These are phyloP conservation scores for Oryza brachyantha DNA, from an alignment of 176 grass and related monocot species.

Conservation along the genomic window DNA sequence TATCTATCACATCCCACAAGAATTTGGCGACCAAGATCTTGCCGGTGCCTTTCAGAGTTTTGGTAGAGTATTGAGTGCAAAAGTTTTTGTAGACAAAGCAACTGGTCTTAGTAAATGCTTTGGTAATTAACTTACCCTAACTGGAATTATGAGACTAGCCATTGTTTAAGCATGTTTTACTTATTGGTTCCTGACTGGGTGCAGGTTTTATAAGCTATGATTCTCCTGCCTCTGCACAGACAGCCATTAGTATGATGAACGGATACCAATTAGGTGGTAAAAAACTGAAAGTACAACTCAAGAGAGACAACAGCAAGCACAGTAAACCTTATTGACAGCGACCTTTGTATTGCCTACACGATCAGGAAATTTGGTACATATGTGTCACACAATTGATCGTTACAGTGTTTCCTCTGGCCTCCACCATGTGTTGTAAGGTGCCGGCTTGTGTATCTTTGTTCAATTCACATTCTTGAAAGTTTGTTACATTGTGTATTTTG, in stretches of 20 bases:
- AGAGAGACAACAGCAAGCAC: conserved; percentile 92
- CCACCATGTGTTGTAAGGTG: conserved; percentile 20
- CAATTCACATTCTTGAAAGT: conserved; percentile 57
- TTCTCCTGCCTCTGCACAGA: conserved; percentile 62
- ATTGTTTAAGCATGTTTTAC: conserved; percentile 16
- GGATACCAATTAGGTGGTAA: conserved; percentile 88
- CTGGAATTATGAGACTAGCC: background rate
- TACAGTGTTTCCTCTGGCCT: conserved; percentile 45
- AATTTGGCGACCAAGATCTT: conserved; percentile 88
- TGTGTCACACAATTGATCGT: conserved; percentile 53
- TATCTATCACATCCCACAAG: conserved; percentile 86
- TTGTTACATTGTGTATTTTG: conserved; percentile 50
- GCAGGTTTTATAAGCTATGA: conserved; percentile 98
- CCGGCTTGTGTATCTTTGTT: conserved; percentile 54
- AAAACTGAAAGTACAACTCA: conserved; percentile 99
- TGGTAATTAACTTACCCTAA: conserved; percentile 50
- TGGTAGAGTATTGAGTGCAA: conserved; percentile 92
- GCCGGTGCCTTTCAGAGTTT: conserved; percentile 73
- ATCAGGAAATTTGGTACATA: conserved; percentile 53
- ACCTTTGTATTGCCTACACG: conserved; percentile 9
- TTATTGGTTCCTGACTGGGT: conserved; percentile 25
- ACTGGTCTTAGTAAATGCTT: conserved; percentile 99
- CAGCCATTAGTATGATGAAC: conserved; percentile 83
- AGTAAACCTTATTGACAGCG: conserved; percentile 67
- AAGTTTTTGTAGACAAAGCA: conserved; percentile 96